phyloP scores from a whole-genome alignment of 2,329 filamentous ascomycete genomes.

The Talaromyces sp. region DNA sequence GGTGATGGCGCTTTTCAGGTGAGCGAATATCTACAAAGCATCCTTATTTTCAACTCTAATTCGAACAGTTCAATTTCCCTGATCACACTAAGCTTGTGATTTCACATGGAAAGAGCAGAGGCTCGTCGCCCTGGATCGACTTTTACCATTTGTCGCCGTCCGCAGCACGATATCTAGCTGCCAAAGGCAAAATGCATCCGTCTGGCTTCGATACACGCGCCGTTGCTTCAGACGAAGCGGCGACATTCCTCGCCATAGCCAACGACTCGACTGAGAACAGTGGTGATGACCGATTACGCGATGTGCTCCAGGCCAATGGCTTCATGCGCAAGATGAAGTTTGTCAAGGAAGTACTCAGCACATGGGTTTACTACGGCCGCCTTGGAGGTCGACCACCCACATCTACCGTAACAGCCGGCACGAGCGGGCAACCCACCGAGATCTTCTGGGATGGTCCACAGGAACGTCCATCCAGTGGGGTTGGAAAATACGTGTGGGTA shows the following conservation, averaged over 20 bases:
- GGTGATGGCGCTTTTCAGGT: constrained; percentile 48
- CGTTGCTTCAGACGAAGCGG: constrained; percentile 40
- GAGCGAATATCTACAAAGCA: neutral
- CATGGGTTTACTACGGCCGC: constrained; percentile 38
- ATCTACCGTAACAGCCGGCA: constrained; percentile 19
- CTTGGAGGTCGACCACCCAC: constrained; percentile 34
- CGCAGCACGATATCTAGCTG: constrained; percentile 42
- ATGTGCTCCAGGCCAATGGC: constrained; percentile 44
- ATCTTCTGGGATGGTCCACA: constrained; percentile 43
- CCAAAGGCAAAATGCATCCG: constrained; percentile 42
- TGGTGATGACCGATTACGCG: constrained; percentile 37
- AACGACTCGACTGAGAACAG: constrained; percentile 33
- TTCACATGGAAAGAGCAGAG: constrained; percentile 38
- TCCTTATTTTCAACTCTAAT: constrained; percentile 1
- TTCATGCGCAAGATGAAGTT: constrained; percentile 44
- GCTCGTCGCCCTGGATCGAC: constrained; percentile 43
- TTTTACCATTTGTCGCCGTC: constrained; percentile 48
- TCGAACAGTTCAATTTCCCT: constrained; percentile 47
- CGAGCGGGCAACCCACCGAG: constrained; percentile 24
- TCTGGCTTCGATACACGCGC: constrained; percentile 43
- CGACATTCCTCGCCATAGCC: constrained; percentile 40
- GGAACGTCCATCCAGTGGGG: constrained; percentile 43
- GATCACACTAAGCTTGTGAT: constrained; percentile 52
- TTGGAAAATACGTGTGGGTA: constrained; percentile 51
- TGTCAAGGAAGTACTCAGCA: constrained; percentile 39